Evolutionary conservation across 441 rosid genomes (phyloP), one percentile per base, ranked within the genome.

Genomic region (Manihot esculenta): DNA sequence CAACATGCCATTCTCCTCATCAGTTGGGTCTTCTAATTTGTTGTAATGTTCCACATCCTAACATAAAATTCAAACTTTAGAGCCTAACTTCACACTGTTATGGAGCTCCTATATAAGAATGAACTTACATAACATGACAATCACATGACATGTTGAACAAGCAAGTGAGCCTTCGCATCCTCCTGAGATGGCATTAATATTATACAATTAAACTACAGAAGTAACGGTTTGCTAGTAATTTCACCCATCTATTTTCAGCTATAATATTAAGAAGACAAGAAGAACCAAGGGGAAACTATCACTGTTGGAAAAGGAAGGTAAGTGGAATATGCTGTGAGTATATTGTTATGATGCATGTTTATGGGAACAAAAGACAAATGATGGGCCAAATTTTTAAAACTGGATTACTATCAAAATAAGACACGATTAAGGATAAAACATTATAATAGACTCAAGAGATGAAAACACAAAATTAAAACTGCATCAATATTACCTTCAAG

Each of bases 1-100:
- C 77, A 94, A 78, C 97, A 94, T 94, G 76, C 92, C 99, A 70
- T 94, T 94, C 85, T 94, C 99, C 84, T 94, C 99, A 70, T 94
- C 99, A 17, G 89, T 78, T 24, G 99, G 97, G 65, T 94, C 97
- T 59, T 92, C 95, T 62, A 94, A 83, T 80, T 87, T 94, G 86
- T 92, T 88, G 84, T 94, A 92, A 80, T 84, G 74, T 17, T 86
- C 86, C 72, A 83, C 75, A 71, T 87, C 97, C 99, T 92, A 62
- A 67, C 35, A 72, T 65, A 76, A 67, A 56, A 50, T 68, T 73
- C 57, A 17, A 74, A 13, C 60, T 38, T 79, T 53, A 82, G 71
- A 9, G 26, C 42, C 41, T 49, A 47, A n/a, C 66, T 57, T 15
- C 35, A 66, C 51, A 64, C 47, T 24, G 50, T 64, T 24, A 53